phyloP scores from a whole-genome alignment of 2,329 filamentous ascomycete species.

The Diaporthe humulicola region DNA sequence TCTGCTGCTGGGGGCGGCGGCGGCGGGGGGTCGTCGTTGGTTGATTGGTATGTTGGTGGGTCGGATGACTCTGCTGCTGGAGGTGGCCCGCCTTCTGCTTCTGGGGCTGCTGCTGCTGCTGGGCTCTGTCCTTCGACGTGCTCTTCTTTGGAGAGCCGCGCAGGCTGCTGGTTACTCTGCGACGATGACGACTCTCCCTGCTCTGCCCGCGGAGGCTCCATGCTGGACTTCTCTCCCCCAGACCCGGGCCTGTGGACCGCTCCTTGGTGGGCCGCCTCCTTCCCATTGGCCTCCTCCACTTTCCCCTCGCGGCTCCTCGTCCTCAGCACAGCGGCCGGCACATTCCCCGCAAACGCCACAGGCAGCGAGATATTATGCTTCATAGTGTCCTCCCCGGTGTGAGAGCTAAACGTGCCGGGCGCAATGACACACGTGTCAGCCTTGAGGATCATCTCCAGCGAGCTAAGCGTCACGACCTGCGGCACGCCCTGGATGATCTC shows the following conservation, averaged over 20 bases:
- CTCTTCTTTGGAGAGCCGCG: neutral
- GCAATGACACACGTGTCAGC: conserved; percentile 40
- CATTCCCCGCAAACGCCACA: neutral
- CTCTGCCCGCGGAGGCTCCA: neutral
- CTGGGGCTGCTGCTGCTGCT: too few relatives aligned
- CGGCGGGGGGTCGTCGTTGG: neutral
- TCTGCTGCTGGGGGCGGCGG: neutral
- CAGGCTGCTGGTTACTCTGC: too few relatives aligned
- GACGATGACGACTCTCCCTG: neutral
- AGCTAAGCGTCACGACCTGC: conserved; percentile 40
- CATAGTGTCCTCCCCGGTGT: neutral
- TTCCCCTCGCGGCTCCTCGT: neutral
- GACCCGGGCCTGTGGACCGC: neutral
- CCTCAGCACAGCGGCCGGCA: neutral
- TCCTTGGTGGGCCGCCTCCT: neutral
- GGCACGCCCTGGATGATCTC: conserved; percentile 34
- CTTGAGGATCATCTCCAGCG: conserved; percentile 40
- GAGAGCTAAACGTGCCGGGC: conserved; percentile 32
- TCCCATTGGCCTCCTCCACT: neutral
- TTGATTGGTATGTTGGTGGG: conserved; percentile 6
- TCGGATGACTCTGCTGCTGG: neutral
- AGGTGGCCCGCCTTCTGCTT: neutral
- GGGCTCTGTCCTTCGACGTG: neutral
- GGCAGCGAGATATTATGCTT: conserved; percentile 2
- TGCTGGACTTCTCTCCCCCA: neutral